Percentiles rank a stretch among this genome's conserved stretches.
phyloP scores from a whole-genome alignment of 2,329 filamentous ascomycete genomes.

The Hirsutella thompsonii region DNA sequence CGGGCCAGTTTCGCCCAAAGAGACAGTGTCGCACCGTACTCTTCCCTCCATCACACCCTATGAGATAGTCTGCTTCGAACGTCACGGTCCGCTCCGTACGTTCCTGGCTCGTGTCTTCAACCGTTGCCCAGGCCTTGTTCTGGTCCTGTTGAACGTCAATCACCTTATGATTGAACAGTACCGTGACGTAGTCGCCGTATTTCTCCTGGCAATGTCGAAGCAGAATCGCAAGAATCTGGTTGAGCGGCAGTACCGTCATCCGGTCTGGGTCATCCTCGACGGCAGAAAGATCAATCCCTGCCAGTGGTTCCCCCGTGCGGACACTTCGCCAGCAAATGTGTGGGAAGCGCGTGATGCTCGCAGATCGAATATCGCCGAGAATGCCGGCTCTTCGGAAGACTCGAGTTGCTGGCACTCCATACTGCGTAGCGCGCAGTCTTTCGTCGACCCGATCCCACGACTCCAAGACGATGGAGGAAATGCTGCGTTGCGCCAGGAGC shows the following conservation, averaged over 20 bases:
- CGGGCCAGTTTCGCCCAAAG: conserved; percentile 27
- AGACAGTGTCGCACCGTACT: conserved; percentile 27
- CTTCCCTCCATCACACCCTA: conserved; percentile 31
- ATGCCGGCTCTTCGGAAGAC: conserved; percentile 10
- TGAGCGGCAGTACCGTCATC: conserved; percentile 29
- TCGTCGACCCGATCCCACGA: conserved; percentile 12
- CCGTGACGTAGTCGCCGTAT: conserved; percentile 16
- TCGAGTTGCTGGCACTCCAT: conserved; percentile 9
- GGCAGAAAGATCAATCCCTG: conserved; percentile 12
- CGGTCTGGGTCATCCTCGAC: conserved; percentile 7
- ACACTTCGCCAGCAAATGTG: conserved; percentile 10
- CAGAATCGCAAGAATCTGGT: conserved; percentile 27
- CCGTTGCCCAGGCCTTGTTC: conserved; percentile 15
- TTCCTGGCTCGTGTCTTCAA: conserved; percentile 12
- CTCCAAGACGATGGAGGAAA: conserved; percentile 14
- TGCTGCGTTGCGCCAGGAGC: conserved; percentile 9
- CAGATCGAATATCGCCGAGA: conserved; percentile 12
- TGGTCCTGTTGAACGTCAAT: conserved; percentile 20
- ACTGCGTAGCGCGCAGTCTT: conserved; percentile 17
- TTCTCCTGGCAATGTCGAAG: conserved; percentile 19
- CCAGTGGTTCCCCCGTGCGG: conserved; percentile 8
- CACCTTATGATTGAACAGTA: conserved; percentile 27
- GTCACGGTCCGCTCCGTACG: conserved; percentile 5
- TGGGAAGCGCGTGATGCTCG: conserved; percentile 8
- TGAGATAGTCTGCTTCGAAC: conserved; percentile 26